Percentiles rank a stretch among this genome's conserved stretches.
Evolutionary conservation across 1,139 yeast genomes (phyloP).

Genomic region (Protomyces inundatus): DNA sequence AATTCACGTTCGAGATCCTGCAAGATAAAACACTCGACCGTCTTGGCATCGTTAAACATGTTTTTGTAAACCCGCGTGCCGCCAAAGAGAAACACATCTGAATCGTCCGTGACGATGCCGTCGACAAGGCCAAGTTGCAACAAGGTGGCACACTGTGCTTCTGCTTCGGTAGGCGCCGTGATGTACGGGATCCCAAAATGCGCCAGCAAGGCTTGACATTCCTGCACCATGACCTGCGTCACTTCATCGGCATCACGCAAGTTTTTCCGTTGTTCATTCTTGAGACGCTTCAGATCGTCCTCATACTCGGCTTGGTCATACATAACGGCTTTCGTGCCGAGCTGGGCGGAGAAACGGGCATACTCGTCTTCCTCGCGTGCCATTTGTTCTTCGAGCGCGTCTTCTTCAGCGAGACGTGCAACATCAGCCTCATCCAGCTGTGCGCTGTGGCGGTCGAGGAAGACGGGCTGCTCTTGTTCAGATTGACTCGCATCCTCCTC

Average conservation of each 20-base stretch:
- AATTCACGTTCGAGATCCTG: constrained; percentile 57
- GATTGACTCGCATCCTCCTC: not conserved
- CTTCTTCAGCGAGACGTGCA: constrained; percentile 54
- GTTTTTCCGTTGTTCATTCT: constrained; percentile 55
- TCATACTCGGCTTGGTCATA: constrained; percentile 43
- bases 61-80: constrained; percentile 80
- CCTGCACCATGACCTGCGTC: constrained; percentile 75
- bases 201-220: constrained; percentile 79
- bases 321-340: constrained; percentile 36
- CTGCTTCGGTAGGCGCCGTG: constrained; percentile 98
- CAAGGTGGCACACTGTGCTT: constrained; percentile 91
- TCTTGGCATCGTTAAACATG: constrained; percentile 89
- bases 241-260: constrained; percentile 89
- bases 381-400: constrained; percentile 55
- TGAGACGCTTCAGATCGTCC: constrained; percentile 49
- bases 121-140: constrained; percentile 66
- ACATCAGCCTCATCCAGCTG: constrained; percentile 28
- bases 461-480: not conserved
- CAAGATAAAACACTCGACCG: constrained; percentile 75
- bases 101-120: constrained; percentile 94
- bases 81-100: constrained; percentile 93
- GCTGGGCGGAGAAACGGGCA: constrained; percentile 52
- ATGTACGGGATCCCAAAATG: constrained; percentile 89
- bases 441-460: not conserved
- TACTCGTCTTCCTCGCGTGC: constrained; percentile 68